phyloP scores from a whole-genome alignment of 495 filamentous ascomycete species.

The Penicillium cinerascens region DNA sequence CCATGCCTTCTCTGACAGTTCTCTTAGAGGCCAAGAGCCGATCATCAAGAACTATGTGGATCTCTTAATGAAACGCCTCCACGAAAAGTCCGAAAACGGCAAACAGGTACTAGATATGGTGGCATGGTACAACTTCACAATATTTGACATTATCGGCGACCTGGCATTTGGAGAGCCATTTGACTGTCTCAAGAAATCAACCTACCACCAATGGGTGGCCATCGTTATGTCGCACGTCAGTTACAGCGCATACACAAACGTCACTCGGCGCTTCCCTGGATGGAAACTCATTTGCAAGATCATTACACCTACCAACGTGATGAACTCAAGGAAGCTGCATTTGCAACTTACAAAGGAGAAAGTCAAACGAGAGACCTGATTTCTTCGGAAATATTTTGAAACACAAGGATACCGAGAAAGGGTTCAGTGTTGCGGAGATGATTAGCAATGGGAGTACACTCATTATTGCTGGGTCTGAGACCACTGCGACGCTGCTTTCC shows the following conservation, averaged over 20 bases:
- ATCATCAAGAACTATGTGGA: conserved; percentile 44
- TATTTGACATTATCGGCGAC: conserved; percentile 62
- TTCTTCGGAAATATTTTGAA: conserved; percentile 23
- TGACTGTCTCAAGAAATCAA: conserved; percentile 45
- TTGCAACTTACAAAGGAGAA: conserved; percentile 13
- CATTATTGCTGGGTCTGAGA: conserved; percentile 56
- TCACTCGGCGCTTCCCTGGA: conserved; percentile 22
- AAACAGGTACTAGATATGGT: conserved; percentile 38
- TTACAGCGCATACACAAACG: conserved; percentile 18
- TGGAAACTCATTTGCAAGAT: neutral
- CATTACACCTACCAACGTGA: conserved; percentile 19
- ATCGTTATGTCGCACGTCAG: conserved; percentile 39
- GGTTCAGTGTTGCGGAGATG: conserved; percentile 39
- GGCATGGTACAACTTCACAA: conserved; percentile 57
- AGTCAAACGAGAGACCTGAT: conserved; percentile 19
- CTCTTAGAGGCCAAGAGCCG: conserved; percentile 40
- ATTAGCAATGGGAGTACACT: conserved; percentile 35
- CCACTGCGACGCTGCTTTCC: conserved; percentile 56
- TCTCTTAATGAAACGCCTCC: conserved; percentile 43
- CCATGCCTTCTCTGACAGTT: conserved; percentile 50
- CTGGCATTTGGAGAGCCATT: conserved; percentile 59
- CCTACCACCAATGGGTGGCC: conserved; percentile 56
- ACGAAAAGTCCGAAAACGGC: conserved; percentile 23
- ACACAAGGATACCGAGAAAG: conserved; percentile 22
- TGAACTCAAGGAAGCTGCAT: conserved; percentile 26